phyloP scores from a whole-genome alignment of 768 basidiomycete genomes.

The Paxillus rubicundulus region DNA sequence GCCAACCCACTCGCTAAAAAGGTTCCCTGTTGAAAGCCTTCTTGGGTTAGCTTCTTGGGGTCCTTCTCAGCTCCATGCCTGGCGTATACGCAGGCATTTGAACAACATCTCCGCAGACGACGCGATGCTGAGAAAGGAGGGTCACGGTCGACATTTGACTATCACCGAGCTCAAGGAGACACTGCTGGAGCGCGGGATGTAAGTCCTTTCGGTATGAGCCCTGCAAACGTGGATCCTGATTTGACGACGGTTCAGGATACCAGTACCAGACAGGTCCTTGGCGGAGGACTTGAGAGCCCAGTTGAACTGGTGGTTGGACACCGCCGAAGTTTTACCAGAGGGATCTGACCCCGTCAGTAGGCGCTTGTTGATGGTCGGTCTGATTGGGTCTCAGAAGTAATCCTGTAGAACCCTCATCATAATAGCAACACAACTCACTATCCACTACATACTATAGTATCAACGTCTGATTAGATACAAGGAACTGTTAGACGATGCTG shows the following conservation, averaged over 20 bases:
- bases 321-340: conserved; percentile 35
- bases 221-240: background rate
- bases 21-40: conserved; percentile 37
- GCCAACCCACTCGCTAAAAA: background rate
- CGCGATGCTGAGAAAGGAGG: conserved; percentile 52
- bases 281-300: conserved; percentile 46
- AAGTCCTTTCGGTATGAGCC: conserved; percentile 32
- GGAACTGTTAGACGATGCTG: too few species aligned
- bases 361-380: conserved; percentile 50
- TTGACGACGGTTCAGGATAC: conserved; percentile 35
- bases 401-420: conserved; percentile 11
- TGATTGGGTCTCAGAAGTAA: conserved; percentile 32
- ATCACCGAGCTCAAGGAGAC: conserved; percentile 59
- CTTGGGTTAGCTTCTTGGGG: conserved; percentile 41
- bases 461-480: too few species aligned
- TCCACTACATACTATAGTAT: background rate
- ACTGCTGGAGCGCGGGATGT: conserved; percentile 78
- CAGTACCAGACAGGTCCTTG: conserved; percentile 32
- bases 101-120: conserved; percentile 57
- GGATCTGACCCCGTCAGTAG: conserved; percentile 42
- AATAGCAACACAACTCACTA: conserved; percentile 9
- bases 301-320: conserved; percentile 65
- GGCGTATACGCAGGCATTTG: conserved; percentile 39
- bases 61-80: conserved; percentile 29
- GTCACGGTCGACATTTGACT: conserved; percentile 43